phyloP scores from a whole-genome alignment of 805 yeast genomes.

The Starmerella vaccinii region DNA sequence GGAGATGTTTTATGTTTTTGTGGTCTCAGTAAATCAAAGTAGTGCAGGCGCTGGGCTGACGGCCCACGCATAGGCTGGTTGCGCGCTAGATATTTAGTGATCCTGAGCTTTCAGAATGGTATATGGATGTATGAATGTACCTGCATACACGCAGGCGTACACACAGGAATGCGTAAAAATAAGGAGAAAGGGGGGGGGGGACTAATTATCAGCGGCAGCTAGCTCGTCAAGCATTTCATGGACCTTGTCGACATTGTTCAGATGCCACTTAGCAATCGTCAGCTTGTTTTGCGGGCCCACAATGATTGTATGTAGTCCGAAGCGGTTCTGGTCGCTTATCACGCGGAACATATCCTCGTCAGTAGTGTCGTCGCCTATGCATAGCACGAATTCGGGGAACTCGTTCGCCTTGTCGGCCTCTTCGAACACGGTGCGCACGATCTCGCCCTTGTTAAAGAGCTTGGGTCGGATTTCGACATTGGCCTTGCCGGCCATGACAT shows the following conservation, averaged over 20 bases:
- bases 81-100: too few species aligned
- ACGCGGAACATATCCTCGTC: conserved; percentile 96
- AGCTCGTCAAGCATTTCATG: conserved; percentile 20
- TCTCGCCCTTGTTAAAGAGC: conserved; percentile 93
- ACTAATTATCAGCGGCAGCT: neutral
- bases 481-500: conserved; percentile 95
- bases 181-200: too few species aligned
- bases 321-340: conserved; percentile 44
- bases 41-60: too few species aligned
- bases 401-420: conserved; percentile 29
- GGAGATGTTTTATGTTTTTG: too few species aligned
- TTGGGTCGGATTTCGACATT: conserved; percentile 95
- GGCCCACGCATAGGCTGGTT: too few species aligned
- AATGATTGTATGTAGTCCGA: conserved; percentile 23
- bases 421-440: conserved; percentile 67
- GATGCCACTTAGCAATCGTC: conserved; percentile 31
- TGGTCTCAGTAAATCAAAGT: too few species aligned
- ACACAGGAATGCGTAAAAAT: too few species aligned
- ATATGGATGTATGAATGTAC: too few species aligned
- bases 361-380: conserved; percentile 91
- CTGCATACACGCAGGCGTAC: too few species aligned
- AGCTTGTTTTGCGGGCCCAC: conserved; percentile 33
- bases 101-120: too few species aligned
- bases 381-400: conserved; percentile 73
- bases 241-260: conserved; percentile 21